Conservation (phyloP, 441 rosid genomes). For the Syzygium malaccense region DNA sequence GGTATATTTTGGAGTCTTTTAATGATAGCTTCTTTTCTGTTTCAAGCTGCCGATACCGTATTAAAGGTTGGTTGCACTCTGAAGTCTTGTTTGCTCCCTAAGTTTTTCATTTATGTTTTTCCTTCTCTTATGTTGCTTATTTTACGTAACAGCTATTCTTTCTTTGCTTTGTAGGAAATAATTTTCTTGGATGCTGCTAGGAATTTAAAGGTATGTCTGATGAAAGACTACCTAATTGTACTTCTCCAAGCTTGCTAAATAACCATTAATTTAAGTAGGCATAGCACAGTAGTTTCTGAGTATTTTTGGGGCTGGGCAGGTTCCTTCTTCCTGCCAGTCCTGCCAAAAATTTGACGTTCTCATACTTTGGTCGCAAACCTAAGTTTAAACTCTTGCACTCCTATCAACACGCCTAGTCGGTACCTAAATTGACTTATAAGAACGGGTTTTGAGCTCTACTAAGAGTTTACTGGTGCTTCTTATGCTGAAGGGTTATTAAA, state of each 20-base stretch:
- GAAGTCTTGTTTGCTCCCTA: neutral
- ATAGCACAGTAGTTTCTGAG: neutral
- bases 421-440: neutral
- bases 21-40: constrained; percentile 76
- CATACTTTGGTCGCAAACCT: neutral
- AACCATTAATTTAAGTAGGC: neutral
- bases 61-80: constrained; percentile 56
- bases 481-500: neutral
- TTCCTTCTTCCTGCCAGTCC: neutral
- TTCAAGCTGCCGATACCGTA: constrained; percentile 93
- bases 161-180: constrained; percentile 52
- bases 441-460: neutral
- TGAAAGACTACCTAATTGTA: neutral
- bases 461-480: neutral
- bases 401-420: neutral
- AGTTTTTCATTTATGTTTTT: neutral
- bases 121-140: constrained; percentile 1
- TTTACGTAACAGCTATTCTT: constrained; percentile 5
- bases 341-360: neutral
- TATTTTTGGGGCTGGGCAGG: neutral
- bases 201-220: constrained; percentile 44
- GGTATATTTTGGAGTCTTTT: constrained; percentile 87
- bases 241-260: neutral
- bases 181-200: constrained; percentile 56
- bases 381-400: neutral